Conservation (phyloP, 805 yeast genomes). For the Schizosaccharomyces octosporus region DNA sequence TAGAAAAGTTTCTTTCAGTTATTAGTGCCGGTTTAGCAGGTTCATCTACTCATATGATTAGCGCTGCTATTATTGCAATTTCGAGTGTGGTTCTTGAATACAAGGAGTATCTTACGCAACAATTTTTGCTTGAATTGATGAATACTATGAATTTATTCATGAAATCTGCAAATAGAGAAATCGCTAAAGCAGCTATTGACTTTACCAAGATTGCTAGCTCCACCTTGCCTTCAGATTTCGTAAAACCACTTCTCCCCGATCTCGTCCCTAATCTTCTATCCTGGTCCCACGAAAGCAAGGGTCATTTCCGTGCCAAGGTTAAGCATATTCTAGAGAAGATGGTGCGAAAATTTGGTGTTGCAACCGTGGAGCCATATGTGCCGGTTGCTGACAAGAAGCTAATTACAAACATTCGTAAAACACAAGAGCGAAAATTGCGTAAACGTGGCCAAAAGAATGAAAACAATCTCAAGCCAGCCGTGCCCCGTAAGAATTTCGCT, state of each 20-base stretch:
- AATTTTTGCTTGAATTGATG: constrained; percentile 44
- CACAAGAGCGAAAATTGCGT: constrained; percentile 63
- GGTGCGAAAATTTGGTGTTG: constrained; percentile 75
- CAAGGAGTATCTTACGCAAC: constrained; percentile 26
- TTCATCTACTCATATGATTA: constrained; percentile 79
- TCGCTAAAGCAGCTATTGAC: constrained; percentile 83
- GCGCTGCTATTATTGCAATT: constrained; percentile 82
- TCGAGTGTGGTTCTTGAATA: constrained; percentile 69
- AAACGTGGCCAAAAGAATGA: constrained; percentile 21
- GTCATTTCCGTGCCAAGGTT: constrained; percentile 79
- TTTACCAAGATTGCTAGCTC: constrained; percentile 75
- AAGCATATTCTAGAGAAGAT: constrained; percentile 82
- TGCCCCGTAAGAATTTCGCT: constrained; percentile 26
- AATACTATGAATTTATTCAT: constrained; percentile 74
- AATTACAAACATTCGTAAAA: constrained; percentile 61
- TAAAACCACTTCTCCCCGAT: constrained; percentile 38
- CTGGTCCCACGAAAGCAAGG: constrained; percentile 91
- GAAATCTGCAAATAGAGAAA: constrained; percentile 76
- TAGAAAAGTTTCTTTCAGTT: constrained; percentile 43
- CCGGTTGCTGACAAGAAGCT: constrained; percentile 79
- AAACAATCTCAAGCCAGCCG: constrained; percentile 11
- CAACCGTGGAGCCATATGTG: constrained; percentile 52
- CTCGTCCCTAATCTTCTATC: constrained; percentile 50
- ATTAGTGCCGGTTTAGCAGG: constrained; percentile 92
- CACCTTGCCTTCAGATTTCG: constrained; percentile 53